Evolutionary conservation across 192 early-diverging fungal genomes (phyloP).

Genomic region (Oehlia diaphana): DNA sequence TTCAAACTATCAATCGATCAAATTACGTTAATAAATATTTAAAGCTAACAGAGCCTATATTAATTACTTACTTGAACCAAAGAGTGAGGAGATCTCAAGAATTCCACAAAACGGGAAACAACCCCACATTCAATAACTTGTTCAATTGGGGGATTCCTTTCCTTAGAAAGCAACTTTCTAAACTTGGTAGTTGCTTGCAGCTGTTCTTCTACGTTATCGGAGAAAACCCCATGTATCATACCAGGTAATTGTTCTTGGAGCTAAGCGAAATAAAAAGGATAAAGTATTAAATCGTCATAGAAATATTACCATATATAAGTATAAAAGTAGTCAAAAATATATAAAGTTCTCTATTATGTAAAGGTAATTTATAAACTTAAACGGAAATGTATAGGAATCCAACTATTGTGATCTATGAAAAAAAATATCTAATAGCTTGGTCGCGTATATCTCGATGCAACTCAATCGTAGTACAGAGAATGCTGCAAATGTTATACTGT

Average conservation of each 20-base stretch:
- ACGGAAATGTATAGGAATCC: neutral
- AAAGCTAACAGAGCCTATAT: neutral
- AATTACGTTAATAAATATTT: neutral
- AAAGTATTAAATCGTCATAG: neutral
- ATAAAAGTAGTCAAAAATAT: neutral
- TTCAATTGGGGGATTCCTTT: constrained; percentile 95
- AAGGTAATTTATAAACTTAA: neutral
- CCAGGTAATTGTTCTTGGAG: constrained; percentile 75
- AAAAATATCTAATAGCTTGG: neutral
- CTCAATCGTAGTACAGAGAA: neutral
- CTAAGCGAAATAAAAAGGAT: constrained; percentile 32
- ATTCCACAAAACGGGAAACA: constrained; percentile 93
- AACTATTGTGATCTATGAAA: neutral
- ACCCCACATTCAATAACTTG: constrained; percentile 93
- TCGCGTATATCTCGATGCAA: neutral
- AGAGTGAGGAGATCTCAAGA: constrained; percentile 80
- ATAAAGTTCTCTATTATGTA: neutral
- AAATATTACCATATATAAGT: neutral
- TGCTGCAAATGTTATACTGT: neutral
- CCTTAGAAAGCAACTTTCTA: constrained; percentile 92
- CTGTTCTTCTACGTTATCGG: constrained; percentile 77
- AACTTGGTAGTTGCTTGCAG: constrained; percentile 82
- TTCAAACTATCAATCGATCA: constrained; percentile 73
- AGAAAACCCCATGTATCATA: constrained; percentile 81
- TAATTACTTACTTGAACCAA: constrained; percentile 72